phyloP scores from a whole-genome alignment of 306 rosid species.

The Prinsepia uniflora region DNA sequence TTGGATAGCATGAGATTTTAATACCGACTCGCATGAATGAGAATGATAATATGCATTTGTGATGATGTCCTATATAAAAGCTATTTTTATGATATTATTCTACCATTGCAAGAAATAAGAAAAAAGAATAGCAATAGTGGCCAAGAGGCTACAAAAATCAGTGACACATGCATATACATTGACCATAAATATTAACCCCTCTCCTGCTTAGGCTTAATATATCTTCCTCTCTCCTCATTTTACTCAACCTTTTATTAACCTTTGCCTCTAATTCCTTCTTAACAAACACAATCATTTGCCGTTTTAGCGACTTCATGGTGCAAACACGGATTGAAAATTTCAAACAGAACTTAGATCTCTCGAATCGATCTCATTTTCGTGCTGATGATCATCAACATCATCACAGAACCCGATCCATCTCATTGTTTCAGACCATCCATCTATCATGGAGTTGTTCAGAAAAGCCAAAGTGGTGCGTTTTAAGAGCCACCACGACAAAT shows the following conservation, averaged over 20 bases:
- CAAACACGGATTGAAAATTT: neutral
- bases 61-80: too few species aligned
- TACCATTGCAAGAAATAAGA: too few species aligned
- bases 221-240: neutral
- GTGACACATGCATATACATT: too few species aligned
- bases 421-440: neutral
- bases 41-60: too few species aligned
- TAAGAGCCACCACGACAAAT: constrained; percentile 77
- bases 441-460: constrained; percentile 62
- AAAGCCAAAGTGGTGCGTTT: constrained; percentile 63
- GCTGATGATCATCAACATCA: neutral
- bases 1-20: too few species aligned
- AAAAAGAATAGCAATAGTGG: too few species aligned
- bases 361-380: neutral
- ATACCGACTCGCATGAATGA: too few species aligned
- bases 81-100: too few species aligned
- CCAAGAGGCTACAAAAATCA: too few species aligned
- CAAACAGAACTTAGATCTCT: neutral
- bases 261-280: constrained; percentile 13
- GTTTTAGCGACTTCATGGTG: neutral
- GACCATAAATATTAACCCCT: neutral
- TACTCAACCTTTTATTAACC: constrained; percentile 4
- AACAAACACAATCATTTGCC: constrained; percentile 6
- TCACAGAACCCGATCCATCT: neutral
- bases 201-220: constrained; percentile 1